These are phyloP conservation scores for Magnaporthales sp. DNA, from an alignment of 2,329 filamentous ascomycete genomes.

Conservation along the genomic window DNA sequence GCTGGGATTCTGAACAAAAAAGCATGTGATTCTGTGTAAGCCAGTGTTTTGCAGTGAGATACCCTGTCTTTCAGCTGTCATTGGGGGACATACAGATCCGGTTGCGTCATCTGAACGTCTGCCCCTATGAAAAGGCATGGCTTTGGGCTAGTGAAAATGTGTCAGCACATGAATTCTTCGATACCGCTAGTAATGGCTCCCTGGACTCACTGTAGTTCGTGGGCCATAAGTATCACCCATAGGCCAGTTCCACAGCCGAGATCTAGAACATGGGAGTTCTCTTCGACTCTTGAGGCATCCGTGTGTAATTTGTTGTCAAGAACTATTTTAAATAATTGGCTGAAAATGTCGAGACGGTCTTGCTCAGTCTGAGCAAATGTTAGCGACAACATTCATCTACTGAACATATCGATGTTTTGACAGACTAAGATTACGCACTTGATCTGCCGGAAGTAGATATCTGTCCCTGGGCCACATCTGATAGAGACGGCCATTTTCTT, in stretches of 20 bases:
- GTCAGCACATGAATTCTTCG: neutral
- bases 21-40: neutral
- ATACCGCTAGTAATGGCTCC: neutral
- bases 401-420: neutral
- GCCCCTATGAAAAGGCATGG: conserved; percentile 17
- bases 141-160: neutral
- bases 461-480: neutral
- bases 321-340: neutral
- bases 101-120: conserved; percentile 55
- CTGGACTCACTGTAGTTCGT: neutral
- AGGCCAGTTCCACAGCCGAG: conserved; percentile 5
- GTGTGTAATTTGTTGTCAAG: neutral
- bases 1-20: conserved; percentile 54
- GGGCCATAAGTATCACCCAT: neutral
- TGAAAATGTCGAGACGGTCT: conserved; percentile 1
- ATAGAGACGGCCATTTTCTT: neutral
- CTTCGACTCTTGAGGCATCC: neutral
- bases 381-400: neutral
- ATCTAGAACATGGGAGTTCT: conserved; percentile 1
- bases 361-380: conserved; percentile 1
- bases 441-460: conserved; percentile 2
- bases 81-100: conserved; percentile 33
- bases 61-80: neutral
- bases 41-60: neutral
- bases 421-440: neutral